Base-by-base conservation (phyloP, 441 rosid species). In the Capsella rubella region DNA sequence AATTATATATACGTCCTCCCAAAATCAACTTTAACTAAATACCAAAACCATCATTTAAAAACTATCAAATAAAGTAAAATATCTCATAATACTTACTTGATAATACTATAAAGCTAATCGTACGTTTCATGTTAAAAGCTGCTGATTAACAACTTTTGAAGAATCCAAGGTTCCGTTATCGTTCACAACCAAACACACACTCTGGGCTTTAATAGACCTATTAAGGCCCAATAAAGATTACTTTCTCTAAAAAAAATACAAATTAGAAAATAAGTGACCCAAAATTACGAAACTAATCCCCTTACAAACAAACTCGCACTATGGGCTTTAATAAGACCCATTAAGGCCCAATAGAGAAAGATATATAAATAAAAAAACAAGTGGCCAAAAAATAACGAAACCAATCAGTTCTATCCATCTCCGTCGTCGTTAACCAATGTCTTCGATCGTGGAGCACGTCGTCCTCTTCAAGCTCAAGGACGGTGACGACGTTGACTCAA, bases 401-500 rank as follows among this genome's bases (percentile, higher is more conserved):
- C 18, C 18, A 16, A 16, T 16, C 18, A 16, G 18, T 16, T 16
- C 18, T 16, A 16, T 16, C 18, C 8, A 32, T 6, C 1, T 32
- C 35, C 35, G 35, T 32, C 7, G 35, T 4, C 6, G 5, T 6
- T 32, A 2, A 7, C 35, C 35, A 32, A 16, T 32, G 35, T 32
- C 35, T 32, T 32, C 35, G 35, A 32, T 79, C 69, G 29, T 90
- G 67, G 97, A 92, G 71, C 97, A 92, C 84, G 56, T 92, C 67
- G 96, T 88, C 72, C 90, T 92, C 71, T 87, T 87, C 86, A 88
- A 90, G 72, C 90, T 89, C 79, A 90, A 84, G 52, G 78, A 79
- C n/a, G 72, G 76, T 64, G 51, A 31, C 8, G 51, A 31, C 21
- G 80, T 85, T 34, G 84, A 82, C 71, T 78, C 86, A 5, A 50